These are phyloP conservation scores for Pestalotiopsis sp. DNA, from an alignment of 2,329 filamentous ascomycete species.

Conservation along the genomic window DNA sequence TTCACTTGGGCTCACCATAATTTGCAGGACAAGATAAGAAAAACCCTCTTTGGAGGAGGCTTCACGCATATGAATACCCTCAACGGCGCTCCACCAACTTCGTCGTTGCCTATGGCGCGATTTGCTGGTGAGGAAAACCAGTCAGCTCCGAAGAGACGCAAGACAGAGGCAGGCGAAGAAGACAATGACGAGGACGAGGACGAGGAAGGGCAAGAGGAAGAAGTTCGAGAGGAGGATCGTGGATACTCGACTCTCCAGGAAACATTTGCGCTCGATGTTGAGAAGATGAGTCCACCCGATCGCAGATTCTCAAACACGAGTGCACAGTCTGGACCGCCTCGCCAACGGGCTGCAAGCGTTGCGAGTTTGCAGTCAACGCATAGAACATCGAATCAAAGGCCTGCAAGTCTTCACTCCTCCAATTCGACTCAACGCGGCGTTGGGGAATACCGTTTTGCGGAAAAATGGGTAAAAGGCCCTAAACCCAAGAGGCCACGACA, in stretches of 20 bases:
- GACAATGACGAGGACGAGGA: neutral
- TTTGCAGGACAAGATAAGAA: too few relatives aligned
- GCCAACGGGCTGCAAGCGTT: neutral
- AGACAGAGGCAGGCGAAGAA: neutral
- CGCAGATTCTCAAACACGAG: neutral
- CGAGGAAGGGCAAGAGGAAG: neutral
- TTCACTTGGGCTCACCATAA: neutral
- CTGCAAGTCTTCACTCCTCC: conserved; percentile 4
- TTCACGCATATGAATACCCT: neutral
- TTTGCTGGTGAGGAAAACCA: neutral
- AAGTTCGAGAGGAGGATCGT: neutral
- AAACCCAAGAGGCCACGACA: neutral
- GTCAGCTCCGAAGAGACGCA: neutral
- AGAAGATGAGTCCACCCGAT: neutral
- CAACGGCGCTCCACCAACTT: neutral
- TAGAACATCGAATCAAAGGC: neutral
- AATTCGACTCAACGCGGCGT: neutral
- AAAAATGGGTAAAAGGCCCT: neutral
- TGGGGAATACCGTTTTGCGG: conserved; percentile 1
- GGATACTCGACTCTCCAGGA: neutral
- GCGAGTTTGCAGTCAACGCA: neutral
- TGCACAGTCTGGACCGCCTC: neutral
- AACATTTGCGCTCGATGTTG: neutral
- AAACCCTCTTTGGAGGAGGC: too few relatives aligned
- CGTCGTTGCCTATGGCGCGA: neutral